phyloP scores from a whole-genome alignment of 2,329 filamentous ascomycete species.

The Thielaviopsis punctulata region DNA sequence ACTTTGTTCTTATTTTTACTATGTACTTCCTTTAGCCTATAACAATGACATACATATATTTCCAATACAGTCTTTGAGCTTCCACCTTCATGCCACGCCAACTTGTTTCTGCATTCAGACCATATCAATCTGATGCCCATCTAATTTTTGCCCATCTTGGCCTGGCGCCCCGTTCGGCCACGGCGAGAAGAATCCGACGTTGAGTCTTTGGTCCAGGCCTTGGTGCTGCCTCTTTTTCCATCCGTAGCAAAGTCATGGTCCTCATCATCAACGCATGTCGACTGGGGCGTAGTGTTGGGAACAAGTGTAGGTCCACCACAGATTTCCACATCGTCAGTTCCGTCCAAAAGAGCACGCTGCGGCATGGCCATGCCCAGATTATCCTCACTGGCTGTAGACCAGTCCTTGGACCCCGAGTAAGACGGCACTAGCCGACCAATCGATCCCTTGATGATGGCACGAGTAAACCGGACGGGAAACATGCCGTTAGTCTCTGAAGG shows the following conservation, averaged over 20 bases:
- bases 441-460: conserved; percentile 6
- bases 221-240: background rate
- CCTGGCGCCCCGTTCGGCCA: background rate
- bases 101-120: background rate
- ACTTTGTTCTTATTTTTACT: background rate
- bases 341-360: background rate
- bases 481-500: background rate
- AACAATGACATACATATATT: background rate
- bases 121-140: background rate
- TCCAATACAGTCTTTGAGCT: background rate
- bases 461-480: conserved; percentile 6
- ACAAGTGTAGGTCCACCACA: background rate
- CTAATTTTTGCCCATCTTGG: background rate
- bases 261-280: background rate
- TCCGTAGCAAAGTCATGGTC: background rate
- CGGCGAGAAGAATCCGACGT: background rate
- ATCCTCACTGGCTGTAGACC: background rate
- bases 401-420: background rate
- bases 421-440: conserved; percentile 6
- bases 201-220: background rate
- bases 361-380: background rate
- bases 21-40: background rate
- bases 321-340: background rate
- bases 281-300: background rate
- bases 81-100: background rate